Percentiles rank a stretch among this genome's conserved stretches.
Conservation (phyloP, 257 asterid genomes). For the Jacaranda mimosifolia region DNA sequence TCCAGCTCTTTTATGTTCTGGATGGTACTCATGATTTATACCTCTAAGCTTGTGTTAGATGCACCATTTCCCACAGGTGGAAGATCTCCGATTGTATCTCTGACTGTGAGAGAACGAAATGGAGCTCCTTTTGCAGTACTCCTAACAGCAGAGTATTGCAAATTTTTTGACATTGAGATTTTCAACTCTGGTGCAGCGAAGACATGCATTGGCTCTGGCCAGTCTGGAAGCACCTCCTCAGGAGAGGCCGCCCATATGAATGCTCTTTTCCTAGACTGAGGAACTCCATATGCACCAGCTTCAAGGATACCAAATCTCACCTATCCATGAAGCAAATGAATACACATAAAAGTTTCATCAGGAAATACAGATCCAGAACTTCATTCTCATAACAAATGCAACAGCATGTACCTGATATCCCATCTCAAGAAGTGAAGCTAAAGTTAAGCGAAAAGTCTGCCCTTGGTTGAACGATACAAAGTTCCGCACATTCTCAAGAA, state of each 20-base stretch:
- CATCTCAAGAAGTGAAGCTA: constrained; percentile 97
- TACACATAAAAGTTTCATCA: neutral
- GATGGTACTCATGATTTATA: constrained; percentile 27
- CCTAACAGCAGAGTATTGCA: constrained; percentile 79
- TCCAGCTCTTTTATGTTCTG: neutral
- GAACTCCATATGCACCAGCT: constrained; percentile 96
- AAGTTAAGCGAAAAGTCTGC: constrained; percentile 87
- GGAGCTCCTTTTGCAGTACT: constrained; percentile 94
- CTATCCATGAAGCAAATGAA: constrained; percentile 43
- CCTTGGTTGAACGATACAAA: constrained; percentile 97
- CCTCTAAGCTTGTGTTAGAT: constrained; percentile 67
- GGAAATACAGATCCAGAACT: constrained; percentile 13
- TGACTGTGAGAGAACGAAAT: constrained; percentile 90
- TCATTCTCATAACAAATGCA: constrained; percentile 14
- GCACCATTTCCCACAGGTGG: constrained; percentile 92
- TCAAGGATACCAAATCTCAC: constrained; percentile 95
- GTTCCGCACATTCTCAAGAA: constrained; percentile 93
- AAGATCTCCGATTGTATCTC: constrained; percentile 96
- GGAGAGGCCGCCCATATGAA: constrained; percentile 99
- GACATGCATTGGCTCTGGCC: constrained; percentile 99
- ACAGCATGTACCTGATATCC: constrained; percentile 81
- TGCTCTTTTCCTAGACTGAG: constrained; percentile 96
- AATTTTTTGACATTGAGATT: constrained; percentile 64
- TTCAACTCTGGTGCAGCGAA: constrained; percentile 84
- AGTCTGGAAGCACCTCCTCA: constrained; percentile 87